Base-by-base conservation (phyloP, 805 yeast species). In the Diddensiella caesifluorescens region DNA sequence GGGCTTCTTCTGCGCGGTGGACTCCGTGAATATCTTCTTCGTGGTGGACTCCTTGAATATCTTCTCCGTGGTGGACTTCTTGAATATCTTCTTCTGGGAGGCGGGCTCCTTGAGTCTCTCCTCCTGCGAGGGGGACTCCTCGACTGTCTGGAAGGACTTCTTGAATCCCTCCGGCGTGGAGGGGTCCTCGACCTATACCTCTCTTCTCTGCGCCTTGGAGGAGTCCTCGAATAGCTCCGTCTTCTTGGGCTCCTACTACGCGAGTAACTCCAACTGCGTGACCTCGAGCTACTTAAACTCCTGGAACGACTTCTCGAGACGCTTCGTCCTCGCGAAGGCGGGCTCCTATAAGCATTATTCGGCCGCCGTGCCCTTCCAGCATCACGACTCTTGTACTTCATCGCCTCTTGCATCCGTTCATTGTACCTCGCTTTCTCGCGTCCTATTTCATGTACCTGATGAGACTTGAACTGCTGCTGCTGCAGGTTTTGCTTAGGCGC, bases 361-460 rank as follows among this genome's bases (percentile, higher is more conserved):
- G 12, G 28, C 12, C 28, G 28, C 12, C 12, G 23, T 13, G 13
- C 16, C 32, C 15, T 29, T 5, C 27, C 16, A 16, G 7, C 21
- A 31, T 20, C 39, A 12, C 38, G 15, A 13, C 21, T 35, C 28
- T 15, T 21, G 13, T 26, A 26, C 22, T 21, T 39, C 16, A 49
- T 25, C 4, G 52, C 57, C 15, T 28, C 22, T 27, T 42, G 28
- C 45, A 52, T 31, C 10, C 45, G 35, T 25, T 44, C 49, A 29
- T 53, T 53, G 21, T 35, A 43, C 22, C 23, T 22, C 12, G 28
- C 38, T 34, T 53, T 53, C 12, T 49, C 49, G 5, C 20, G 38
- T 2, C 52, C 42, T 26, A 49, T 23, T 25, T 41, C 51, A 32
- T 53, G 57, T 12, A 44, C 39, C 15, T 51, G 49, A 33, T 49